Evolutionary conservation across 176 grass and related monocot genomes (phyloP), one percentile per base, ranked within the genome.

Genomic region (Calamus simplicifolius): DNA sequence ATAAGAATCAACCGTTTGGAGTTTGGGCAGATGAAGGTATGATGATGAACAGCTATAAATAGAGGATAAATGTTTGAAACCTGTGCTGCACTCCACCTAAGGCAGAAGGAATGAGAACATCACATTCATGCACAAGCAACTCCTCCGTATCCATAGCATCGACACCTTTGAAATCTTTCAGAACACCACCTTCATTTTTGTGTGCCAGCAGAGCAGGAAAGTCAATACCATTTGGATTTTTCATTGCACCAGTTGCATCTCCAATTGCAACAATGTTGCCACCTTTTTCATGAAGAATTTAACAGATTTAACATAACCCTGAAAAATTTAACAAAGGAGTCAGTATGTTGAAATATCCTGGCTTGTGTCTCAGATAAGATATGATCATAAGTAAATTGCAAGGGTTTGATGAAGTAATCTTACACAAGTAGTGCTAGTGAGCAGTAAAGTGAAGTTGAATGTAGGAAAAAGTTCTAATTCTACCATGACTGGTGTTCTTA

Each of bases 191-290:
- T 16, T 66, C 50, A 4, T 0, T 66, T 66, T 19, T 66, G 29
- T 66, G 63, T 25, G 27, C 52, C 4, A 66, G 53, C 6, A 66
- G 50, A 12, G 63, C 63, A 66, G 49, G 49, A 52, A 66, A 53
- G 63, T 66, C 49, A 12, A 66, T 29, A 23, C 62, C 62, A 52
- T 66, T 66, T 51, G 62, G 16, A n/a, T 66, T 66, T 16, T 66
- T 51, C 4, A 66, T 66, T 18, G 62, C 62, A 52, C 62, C 62
- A 4, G 48, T 18, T 28, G 51, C 4, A 29, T 66, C 62, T 52
- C 48, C 62, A 66, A 66, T 52, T 18, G 62, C 62, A 52, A 66
- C n/a, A 3, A 66, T 48, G 23, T 66, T 66, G 49, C 62, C 62
- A 3, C 62, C 49, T 66, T 52, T 21, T 15, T 52, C 23, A 8